Base-by-base conservation (phyloP, 2,329 filamentous ascomycete species). In the Tolypocladium pustulatum region DNA sequence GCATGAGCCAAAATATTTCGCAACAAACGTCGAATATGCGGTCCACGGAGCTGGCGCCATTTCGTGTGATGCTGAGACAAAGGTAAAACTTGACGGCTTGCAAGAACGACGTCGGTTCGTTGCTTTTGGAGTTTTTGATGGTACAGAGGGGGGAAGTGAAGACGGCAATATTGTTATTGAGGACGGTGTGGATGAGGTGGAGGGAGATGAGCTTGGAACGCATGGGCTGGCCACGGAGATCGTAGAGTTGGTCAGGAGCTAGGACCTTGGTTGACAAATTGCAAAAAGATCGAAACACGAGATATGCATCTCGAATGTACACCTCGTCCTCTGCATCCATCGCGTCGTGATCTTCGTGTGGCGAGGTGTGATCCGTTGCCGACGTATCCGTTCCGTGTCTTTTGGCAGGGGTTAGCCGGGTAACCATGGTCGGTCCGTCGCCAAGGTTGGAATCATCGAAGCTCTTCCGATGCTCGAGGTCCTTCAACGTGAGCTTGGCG, bases 1-100 rank as follows among this genome's bases (percentile, higher is more conserved):
- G 76, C 87, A 97, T 96, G 59, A 97, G 80, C 91, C 92, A 99
- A 71, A 99, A 99, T 36, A 97, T 96, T 72, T 99, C 94, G 67
- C 90, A 92, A 71, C 90, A 93, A 49, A 97, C 91, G 69, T 97
- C 93, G 68, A 97, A 99, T 0, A 99, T 91, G 64, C 84, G 84
- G 63, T 91, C 89, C 51, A 96, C 89, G 5, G 92, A 93, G 75
- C 93, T 97, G 17, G 94, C 90, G 22, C 93, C 95, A 70, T 99
- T 99, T 57, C 93, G 85, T 58, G 92, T 97, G 65, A 99, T 84
- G 73, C 91, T 96, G 46, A 99, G 81, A 73, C 94, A 97, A 34
- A 99, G 82, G 71, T 99, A 97, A 69, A 96, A 96, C 72, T 97
- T 97, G 70, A 96, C 87, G 38, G 94, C 94, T 72, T 97, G 91